phyloP scores from a whole-genome alignment of 345 rosid genomes.

The Gossypium anomalum region DNA sequence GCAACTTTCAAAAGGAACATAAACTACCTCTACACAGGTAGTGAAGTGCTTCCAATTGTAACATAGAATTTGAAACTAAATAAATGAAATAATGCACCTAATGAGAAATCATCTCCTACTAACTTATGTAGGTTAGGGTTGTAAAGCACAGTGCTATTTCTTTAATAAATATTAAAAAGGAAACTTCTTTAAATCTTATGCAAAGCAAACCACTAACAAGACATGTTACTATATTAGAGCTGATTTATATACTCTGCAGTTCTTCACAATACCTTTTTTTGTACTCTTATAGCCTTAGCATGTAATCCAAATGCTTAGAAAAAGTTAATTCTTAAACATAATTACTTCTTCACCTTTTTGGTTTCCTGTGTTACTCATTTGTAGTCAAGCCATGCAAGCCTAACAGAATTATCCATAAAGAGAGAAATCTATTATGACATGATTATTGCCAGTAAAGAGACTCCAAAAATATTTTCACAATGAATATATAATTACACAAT shows the following conservation, averaged over 20 bases:
- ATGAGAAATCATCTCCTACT: background rate
- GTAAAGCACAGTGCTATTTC: background rate
- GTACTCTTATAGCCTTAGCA: too few species aligned
- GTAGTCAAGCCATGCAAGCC: background rate
- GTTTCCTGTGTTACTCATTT: background rate
- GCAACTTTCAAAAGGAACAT: background rate
- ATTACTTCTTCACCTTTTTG: background rate
- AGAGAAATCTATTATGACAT: background rate
- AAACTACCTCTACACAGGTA: background rate
- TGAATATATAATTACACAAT: too few species aligned
- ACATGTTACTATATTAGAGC: background rate
- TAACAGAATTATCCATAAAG: background rate
- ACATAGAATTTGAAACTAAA: background rate
- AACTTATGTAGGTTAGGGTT: background rate
- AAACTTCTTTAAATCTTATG: background rate
- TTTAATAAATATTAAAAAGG: background rate
- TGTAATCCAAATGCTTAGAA: too few species aligned
- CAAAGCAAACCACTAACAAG: background rate
- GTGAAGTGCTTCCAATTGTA: background rate
- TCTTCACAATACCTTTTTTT: too few species aligned
- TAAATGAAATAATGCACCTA: background rate
- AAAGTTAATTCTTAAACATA: too few species aligned
- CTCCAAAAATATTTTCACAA: too few species aligned
- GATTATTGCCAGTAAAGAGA: background rate
- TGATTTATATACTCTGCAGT: background rate